These are phyloP conservation scores for Leptodermis oblonga DNA, from an alignment of 257 asterid genomes.

Conservation along the genomic window DNA sequence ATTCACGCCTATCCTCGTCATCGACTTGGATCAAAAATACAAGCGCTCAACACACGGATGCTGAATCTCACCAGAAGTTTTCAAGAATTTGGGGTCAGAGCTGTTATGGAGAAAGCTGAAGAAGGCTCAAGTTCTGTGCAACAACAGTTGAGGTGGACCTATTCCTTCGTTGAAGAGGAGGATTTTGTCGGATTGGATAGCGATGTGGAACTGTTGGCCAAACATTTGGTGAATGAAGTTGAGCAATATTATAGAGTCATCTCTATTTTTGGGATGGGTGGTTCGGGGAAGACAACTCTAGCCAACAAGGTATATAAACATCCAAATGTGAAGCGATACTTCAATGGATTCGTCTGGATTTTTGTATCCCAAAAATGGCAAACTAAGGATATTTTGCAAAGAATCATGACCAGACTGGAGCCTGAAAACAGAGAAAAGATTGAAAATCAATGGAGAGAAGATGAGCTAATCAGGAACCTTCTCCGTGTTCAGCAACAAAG, in stretches of 20 bases:
- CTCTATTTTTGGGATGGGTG: not conserved
- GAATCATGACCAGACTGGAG: not conserved
- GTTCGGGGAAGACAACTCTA: not conserved
- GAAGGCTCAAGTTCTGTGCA: conserved; percentile 5
- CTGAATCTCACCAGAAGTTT: not conserved
- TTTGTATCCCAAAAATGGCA: conserved; percentile 8
- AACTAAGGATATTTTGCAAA: not conserved
- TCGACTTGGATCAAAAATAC: not conserved
- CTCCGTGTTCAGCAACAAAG: not conserved
- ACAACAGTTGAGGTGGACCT: conserved; percentile 9
- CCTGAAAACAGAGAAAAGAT: not conserved
- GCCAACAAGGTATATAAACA: not conserved
- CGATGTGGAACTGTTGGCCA: conserved; percentile 6
- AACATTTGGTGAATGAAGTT: conserved; percentile 6
- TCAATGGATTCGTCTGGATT: not conserved
- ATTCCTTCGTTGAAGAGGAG: not conserved
- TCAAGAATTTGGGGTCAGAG: not conserved
- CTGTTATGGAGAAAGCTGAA: not conserved
- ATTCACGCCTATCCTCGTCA: not conserved
- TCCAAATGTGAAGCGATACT: not conserved
- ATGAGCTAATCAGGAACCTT: not conserved
- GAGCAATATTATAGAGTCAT: not conserved
- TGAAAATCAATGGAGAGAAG: not conserved
- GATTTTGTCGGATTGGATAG: conserved; percentile 1
- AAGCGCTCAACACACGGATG: not conserved